Evolutionary conservation across 2,329 filamentous ascomycete species (phyloP), one percentile per base, ranked within the genome.

Genomic region (Xylariaceae sp.): DNA sequence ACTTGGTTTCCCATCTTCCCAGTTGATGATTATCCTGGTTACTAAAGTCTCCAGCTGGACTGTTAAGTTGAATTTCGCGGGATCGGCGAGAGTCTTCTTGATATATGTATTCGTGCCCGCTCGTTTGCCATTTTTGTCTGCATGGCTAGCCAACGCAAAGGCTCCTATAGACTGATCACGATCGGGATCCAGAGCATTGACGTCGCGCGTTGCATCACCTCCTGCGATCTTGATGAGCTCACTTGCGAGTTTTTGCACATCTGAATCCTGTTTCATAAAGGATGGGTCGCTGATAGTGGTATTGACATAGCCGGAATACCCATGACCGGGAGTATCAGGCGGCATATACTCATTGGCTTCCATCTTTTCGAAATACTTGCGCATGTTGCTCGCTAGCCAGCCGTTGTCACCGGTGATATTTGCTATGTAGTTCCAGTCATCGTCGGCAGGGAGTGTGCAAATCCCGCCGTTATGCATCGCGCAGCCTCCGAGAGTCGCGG

Each of bases 51-150:
- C 62, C 3, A 68, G 58, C 46, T 67, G 64, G 5, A 69, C 60
- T 59, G 73, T 67, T 67, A 81, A 45, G 72, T 78, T 7, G 72
- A 80, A 59, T 67, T 75, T 59, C 64, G 81, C 58, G 70, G 76
- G 59, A 41, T 68, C 29, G 67, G 81, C 61, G 65, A 80, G 63
- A 73, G 74, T 60, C 56, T 82, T 60, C 66, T 77, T 46, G 40
- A 79, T 79, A 64, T 64, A 75, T 70, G 61, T 83, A 77, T 70
- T 75, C 73, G 54, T 79, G 69, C 59, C 80, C 77, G 48, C 69
- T 23, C 66, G 61, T 32, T 62, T 64, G 3, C 66, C 67, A 18
- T 61, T 62, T 21, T 50, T 63, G 26, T 67, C 62, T 0, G 60
- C 63, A 40, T 69, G 66, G 23, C 53, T 60, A 1, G 63, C 60